Evolutionary conservation across 2,329 filamentous ascomycete species (phyloP).

Genomic region (Zalaria sp.): DNA sequence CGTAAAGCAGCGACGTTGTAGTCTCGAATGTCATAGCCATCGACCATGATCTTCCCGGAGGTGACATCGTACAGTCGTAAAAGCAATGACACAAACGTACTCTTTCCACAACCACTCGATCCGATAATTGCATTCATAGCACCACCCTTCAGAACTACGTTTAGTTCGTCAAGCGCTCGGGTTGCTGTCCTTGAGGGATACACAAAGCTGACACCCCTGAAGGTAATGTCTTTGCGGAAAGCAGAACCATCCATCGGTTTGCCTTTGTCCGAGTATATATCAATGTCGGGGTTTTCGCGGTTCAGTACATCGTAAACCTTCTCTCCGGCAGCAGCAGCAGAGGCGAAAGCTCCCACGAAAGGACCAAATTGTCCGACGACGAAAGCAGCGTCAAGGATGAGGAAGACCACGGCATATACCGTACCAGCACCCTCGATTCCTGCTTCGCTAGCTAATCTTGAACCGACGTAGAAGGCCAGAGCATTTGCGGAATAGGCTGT

Average conservation of each 20-base stretch:
- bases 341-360: constrained; percentile 41
- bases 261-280: constrained; percentile 22
- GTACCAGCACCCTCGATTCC: constrained; percentile 30
- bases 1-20: constrained; percentile 22
- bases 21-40: constrained; percentile 23
- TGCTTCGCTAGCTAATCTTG: constrained; percentile 12
- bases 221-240: constrained; percentile 16
- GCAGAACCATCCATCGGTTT: constrained; percentile 2
- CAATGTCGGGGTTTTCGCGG: constrained; percentile 21
- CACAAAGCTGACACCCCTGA: constrained; percentile 26
- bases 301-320: constrained; percentile 31
- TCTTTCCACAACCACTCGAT: constrained; percentile 30
- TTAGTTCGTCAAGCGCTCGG: constrained; percentile 23
- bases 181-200: constrained; percentile 29
- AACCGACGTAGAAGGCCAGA: constrained; percentile 32
- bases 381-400: constrained; percentile 50
- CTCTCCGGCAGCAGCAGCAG: constrained; percentile 37
- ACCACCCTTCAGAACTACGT: constrained; percentile 21
- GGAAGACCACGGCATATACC: constrained; percentile 49
- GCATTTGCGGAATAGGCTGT: constrained; percentile 31
- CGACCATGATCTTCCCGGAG: constrained; percentile 23
- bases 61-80: constrained; percentile 29
- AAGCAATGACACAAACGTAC: constrained; percentile 28
- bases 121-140: constrained; percentile 32
- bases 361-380: constrained; percentile 50